Evolutionary conservation across 495 filamentous ascomycete genomes (phyloP).

Genomic region (Daldinia bambusicola): DNA sequence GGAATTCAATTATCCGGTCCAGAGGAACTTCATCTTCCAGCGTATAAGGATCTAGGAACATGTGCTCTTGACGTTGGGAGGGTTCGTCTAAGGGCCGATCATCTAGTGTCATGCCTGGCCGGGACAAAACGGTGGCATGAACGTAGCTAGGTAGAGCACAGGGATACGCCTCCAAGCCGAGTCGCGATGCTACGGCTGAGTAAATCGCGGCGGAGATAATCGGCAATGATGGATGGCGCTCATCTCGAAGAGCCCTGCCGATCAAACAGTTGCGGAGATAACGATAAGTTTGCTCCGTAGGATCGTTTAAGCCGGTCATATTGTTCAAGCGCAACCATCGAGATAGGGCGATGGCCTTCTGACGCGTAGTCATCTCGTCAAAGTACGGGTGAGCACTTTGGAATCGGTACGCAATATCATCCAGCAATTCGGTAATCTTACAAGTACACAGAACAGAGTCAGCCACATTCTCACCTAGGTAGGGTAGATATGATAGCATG

Average conservation of each 20-base stretch:
- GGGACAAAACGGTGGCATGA: conserved; percentile 73
- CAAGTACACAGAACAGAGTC: conserved; percentile 19
- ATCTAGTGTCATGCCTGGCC: conserved; percentile 69
- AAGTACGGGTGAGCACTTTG: conserved; percentile 60
- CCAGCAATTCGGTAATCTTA: conserved; percentile 69
- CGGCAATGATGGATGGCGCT: conserved; percentile 76
- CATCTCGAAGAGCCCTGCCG: conserved; percentile 76
- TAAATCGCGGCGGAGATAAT: conserved; percentile 74
- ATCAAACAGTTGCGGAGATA: conserved; percentile 87
- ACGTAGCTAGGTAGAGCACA: conserved; percentile 85
- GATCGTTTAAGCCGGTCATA: conserved; percentile 71
- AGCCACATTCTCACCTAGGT: neutral
- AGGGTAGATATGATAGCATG: neutral
- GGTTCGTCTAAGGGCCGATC: conserved; percentile 51
- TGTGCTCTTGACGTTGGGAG: conserved; percentile 56
- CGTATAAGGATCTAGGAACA: conserved; percentile 88
- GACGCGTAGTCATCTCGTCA: conserved; percentile 63
- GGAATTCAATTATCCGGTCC: conserved; percentile 65
- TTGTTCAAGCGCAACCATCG: conserved; percentile 71
- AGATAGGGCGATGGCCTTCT: conserved; percentile 73
- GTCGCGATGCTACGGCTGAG: conserved; percentile 57
- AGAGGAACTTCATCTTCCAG: conserved; percentile 72
- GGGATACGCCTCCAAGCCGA: conserved; percentile 76
- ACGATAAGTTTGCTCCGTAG: conserved; percentile 70
- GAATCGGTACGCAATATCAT: conserved; percentile 68